phyloP scores from a whole-genome alignment of 2,329 filamentous ascomycete species.

The Trichocomaceae sp. region DNA sequence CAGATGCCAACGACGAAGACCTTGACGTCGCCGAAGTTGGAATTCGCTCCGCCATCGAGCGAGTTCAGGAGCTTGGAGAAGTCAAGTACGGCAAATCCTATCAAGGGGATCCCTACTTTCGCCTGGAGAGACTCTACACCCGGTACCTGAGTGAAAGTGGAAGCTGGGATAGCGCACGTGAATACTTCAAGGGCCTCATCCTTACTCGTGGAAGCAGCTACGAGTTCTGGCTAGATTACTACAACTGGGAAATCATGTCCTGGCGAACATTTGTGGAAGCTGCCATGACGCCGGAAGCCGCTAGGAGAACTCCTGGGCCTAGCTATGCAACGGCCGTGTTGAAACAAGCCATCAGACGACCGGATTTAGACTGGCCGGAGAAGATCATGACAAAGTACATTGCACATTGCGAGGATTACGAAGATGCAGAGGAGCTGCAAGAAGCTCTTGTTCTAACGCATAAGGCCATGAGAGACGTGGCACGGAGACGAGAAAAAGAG shows the following conservation, averaged over 20 bases:
- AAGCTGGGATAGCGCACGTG: constrained; percentile 67
- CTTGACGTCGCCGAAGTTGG: constrained; percentile 86
- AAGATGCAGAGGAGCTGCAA: constrained; percentile 68
- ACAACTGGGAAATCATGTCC: constrained; percentile 81
- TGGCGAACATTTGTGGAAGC: constrained; percentile 53
- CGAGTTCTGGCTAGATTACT: constrained; percentile 91
- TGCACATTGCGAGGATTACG: constrained; percentile 74
- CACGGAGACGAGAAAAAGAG: constrained; percentile 60
- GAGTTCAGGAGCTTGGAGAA: constrained; percentile 70
- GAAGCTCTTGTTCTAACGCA: constrained; percentile 67
- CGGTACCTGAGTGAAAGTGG: constrained; percentile 83
- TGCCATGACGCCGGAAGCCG: constrained; percentile 47
- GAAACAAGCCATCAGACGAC: constrained; percentile 58
- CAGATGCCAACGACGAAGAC: constrained; percentile 70
- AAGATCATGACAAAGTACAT: constrained; percentile 44
- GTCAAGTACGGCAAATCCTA: constrained; percentile 70
- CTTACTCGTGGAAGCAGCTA: constrained; percentile 68
- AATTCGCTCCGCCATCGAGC: constrained; percentile 76
- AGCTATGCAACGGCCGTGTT: constrained; percentile 69
- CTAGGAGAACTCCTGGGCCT: constrained; percentile 58
- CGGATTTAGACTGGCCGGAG: constrained; percentile 45
- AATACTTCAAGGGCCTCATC: constrained; percentile 67
- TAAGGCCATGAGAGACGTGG: constrained; percentile 58
- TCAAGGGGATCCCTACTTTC: constrained; percentile 79
- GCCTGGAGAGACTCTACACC: constrained; percentile 84